Base-by-base conservation (phyloP, 1,284 basidiomycete species). In the Rhodotorula sp. region DNA sequence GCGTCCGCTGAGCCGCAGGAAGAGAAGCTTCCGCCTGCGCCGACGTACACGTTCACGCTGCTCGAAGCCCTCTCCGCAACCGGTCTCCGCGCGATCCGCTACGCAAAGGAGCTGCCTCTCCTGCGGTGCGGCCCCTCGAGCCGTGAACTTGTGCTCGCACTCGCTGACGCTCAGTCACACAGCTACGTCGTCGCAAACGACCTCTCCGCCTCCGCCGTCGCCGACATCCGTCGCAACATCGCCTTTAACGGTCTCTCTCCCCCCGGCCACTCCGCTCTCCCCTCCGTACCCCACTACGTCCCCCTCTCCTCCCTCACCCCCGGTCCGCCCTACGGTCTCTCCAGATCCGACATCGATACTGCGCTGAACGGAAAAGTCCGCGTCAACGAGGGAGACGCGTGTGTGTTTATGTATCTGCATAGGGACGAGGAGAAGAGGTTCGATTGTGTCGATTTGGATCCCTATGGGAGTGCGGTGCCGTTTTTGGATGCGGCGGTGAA, bases 401-500 rank as follows among this genome's bases (percentile, higher is more conserved):
- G 91, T 78, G 84, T 90, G 2, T 82, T 96, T 66, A 94, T 98
- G 91, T 98, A 98, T 80, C 85, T 85, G 59, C 93, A 96, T 79
- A 88, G 94, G 52, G 83, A 85, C 62, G 87, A 87, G 52, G 84
- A 84, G 52, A 83, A 85, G 19, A 88, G 89, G 9, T 94, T 97
- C 48, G 94, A 99, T 74, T 91, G 94, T 44, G 88, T 99, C 29
- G 96, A 99, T 79, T 85, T 99, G 24, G 95, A 99, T 79, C 96
- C 96, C 0, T 99, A 99, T 79, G 96, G 96, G 0, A 95, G 93
- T 9, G 96, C 96, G 1, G 90, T 93, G 5, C 94, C 94, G 1
- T 99, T 99, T 80, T 88, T 99, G 44, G 96, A 99, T 77, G 89
- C 89, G n/a, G 93, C 95, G 0, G 88, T 99, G n/a, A 93, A 96